Evolutionary conservation across 371 early-diverging fungal species (phyloP).

Genomic region (Dinochytrium kinnereticum): DNA sequence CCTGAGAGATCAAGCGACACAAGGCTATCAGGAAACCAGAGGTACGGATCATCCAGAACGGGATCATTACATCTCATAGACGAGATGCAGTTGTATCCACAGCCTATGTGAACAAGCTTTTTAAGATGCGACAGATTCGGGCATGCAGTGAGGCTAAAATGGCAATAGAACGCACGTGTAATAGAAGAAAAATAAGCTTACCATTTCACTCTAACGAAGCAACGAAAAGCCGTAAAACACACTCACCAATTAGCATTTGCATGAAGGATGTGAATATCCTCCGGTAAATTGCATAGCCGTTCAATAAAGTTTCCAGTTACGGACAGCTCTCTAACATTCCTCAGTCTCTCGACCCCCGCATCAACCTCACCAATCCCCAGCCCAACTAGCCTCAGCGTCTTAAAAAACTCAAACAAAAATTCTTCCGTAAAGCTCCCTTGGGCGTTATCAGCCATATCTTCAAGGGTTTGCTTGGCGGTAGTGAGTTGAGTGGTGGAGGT

Average conservation of each 20-base stretch:
- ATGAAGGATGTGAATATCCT: conserved; percentile 26
- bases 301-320: conserved; percentile 36
- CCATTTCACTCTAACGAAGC: background rate
- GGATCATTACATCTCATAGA: background rate
- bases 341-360: background rate
- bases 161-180: background rate
- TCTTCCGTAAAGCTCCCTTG: conserved; percentile 13
- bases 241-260: conserved; percentile 37
- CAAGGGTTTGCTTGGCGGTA: background rate
- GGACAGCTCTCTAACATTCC: conserved; percentile 32
- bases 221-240: background rate
- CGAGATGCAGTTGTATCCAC: conserved; percentile 21
- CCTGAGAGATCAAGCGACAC: conserved; percentile 35
- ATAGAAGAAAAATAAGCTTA: background rate
- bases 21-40: conserved; percentile 18
- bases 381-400: conserved; percentile 30
- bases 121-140: conserved; percentile 19
- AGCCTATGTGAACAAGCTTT: conserved; percentile 24
- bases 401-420: conserved; percentile 28
- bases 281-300: conserved; percentile 21
- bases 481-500: background rate
- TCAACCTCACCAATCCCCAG: conserved; percentile 23
- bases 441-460: background rate
- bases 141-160: conserved; percentile 17
- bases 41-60: background rate